Percentiles rank a stretch among this genome's conserved stretches.
These are phyloP conservation scores for Pseudocercospora fijiensis DNA, from an alignment of 2,329 filamentous ascomycete genomes.

Conservation along the genomic window DNA sequence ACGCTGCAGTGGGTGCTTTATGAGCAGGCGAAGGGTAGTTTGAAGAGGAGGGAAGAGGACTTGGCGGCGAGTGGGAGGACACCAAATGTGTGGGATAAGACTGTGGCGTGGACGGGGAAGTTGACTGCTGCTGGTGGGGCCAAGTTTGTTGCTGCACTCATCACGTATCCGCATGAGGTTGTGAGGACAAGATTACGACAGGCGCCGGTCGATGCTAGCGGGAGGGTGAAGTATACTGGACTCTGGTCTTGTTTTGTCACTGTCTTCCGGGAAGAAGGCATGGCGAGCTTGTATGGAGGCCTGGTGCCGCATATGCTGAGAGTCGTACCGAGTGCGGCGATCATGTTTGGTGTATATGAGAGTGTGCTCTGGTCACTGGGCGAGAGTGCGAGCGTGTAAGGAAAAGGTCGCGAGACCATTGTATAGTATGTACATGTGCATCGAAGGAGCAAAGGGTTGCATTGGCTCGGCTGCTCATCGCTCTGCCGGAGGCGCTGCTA, in stretches of 20 bases:
- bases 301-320: slow-evolving; percentile 88
- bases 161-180: slow-evolving; percentile 92
- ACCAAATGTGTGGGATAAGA: slow-evolving; percentile 69
- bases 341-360: slow-evolving; percentile 89
- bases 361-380: slow-evolving; percentile 51
- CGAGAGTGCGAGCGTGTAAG: slow-evolving; percentile 42
- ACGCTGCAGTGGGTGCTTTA: slow-evolving; percentile 93
- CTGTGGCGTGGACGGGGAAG: slow-evolving; percentile 76
- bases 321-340: slow-evolving; percentile 86
- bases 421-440: slow-evolving; percentile 1
- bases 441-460: neutral
- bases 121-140: slow-evolving; percentile 75
- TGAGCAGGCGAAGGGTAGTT: slow-evolving; percentile 80
- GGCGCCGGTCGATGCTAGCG: slow-evolving; percentile 60
- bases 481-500: neutral
- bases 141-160: slow-evolving; percentile 78
- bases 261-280: slow-evolving; percentile 83
- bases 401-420: neutral
- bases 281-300: slow-evolving; percentile 83
- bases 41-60: slow-evolving; percentile 63
- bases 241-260: slow-evolving; percentile 84
- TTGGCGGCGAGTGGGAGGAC: slow-evolving; percentile 57
- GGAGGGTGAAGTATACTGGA: slow-evolving; percentile 78
- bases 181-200: slow-evolving; percentile 81
- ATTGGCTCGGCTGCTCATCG: neutral